Evolutionary conservation across 2,329 filamentous ascomycete species (phyloP).

Genomic region (Diaporthe batatas): DNA sequence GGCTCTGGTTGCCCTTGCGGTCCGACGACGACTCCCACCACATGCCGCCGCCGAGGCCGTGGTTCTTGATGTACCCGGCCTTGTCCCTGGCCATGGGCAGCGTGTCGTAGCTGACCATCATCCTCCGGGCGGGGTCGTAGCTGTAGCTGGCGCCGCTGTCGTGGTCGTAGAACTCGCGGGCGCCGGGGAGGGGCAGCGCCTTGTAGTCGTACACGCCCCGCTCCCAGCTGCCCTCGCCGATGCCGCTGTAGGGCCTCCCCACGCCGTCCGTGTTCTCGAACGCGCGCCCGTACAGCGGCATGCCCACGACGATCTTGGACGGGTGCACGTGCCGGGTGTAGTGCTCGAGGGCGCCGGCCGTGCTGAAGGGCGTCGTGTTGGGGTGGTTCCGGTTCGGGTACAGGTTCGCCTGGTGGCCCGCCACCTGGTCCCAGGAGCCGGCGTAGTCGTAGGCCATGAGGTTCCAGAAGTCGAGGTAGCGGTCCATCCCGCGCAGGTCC

Average conservation of each 20-base stretch:
- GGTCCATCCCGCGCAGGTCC: conserved; percentile 74
- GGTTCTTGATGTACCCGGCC: conserved; percentile 75
- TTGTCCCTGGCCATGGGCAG: conserved; percentile 76
- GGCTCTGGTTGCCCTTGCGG: conserved; percentile 71
- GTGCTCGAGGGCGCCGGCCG: conserved; percentile 75
- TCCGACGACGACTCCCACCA: conserved; percentile 96
- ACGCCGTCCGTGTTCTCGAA: conserved; percentile 84
- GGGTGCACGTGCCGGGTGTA: conserved; percentile 78
- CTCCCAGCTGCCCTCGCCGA: conserved; percentile 88
- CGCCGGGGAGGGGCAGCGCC: conserved; percentile 77
- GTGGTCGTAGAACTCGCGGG: conserved; percentile 74
- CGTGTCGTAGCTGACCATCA: conserved; percentile 86
- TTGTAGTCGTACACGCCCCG: conserved; percentile 91
- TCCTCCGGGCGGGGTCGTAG: conserved; percentile 73
- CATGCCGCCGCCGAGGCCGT: conserved; percentile 88
- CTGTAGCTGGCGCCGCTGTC: conserved; percentile 80
- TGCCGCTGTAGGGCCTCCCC: conserved; percentile 76
- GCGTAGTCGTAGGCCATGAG: conserved; percentile 92
- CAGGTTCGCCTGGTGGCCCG: conserved; percentile 87
- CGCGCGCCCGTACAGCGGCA: conserved; percentile 91
- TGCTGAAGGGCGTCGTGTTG: conserved; percentile 81
- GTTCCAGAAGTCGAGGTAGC: conserved; percentile 80
- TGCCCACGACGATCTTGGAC: conserved; percentile 86
- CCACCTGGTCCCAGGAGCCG: conserved; percentile 79
- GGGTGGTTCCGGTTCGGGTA: conserved; percentile 71